A percentile compares a stretch with the other conserved stretches of the same genome.
Evolutionary conservation across 441 rosid species (phyloP).

Genomic region (Breynia disticha): DNA sequence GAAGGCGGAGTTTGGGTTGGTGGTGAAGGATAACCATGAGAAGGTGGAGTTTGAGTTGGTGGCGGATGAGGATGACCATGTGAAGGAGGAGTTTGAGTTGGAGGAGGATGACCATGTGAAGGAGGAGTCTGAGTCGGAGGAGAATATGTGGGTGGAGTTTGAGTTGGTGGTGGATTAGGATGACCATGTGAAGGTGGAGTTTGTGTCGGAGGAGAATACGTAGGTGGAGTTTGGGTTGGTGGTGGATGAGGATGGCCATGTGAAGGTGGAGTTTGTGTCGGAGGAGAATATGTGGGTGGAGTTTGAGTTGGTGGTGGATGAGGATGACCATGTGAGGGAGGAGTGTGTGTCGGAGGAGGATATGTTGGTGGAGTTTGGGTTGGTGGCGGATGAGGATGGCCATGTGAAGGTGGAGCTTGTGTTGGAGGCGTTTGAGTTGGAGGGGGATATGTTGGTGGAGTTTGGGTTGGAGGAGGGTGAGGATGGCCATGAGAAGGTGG

Average conservation of each 20-base stretch:
- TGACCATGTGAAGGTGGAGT: neutral
- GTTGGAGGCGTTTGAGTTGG: too few relatives aligned
- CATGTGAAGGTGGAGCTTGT: constrained; percentile 4
- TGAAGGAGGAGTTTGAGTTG: neutral
- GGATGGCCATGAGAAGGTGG: neutral
- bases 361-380: too few relatives aligned
- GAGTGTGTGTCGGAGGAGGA: too few relatives aligned
- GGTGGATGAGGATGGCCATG: neutral
- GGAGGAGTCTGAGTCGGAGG: constrained; percentile 8
- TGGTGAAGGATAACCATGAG: neutral
- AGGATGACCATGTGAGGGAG: neutral
- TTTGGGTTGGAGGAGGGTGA: too few relatives aligned
- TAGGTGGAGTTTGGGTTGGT: neutral
- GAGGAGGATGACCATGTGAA: neutral
- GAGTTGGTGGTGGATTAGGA: constrained; percentile 6
- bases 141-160: neutral
- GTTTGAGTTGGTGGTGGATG: neutral
- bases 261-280: neutral
- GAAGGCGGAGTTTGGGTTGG: constrained; percentile 10
- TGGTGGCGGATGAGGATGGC: too few relatives aligned
- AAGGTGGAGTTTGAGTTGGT: constrained; percentile 7
- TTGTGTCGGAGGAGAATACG: constrained; percentile 1
- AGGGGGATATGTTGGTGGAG: too few relatives aligned
- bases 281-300: neutral
- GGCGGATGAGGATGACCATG: neutral